A percentile compares a stretch with the other conserved stretches of the same genome.
Conservation (phyloP, 768 basidiomycete genomes). For the Hericium coralloides region DNA sequence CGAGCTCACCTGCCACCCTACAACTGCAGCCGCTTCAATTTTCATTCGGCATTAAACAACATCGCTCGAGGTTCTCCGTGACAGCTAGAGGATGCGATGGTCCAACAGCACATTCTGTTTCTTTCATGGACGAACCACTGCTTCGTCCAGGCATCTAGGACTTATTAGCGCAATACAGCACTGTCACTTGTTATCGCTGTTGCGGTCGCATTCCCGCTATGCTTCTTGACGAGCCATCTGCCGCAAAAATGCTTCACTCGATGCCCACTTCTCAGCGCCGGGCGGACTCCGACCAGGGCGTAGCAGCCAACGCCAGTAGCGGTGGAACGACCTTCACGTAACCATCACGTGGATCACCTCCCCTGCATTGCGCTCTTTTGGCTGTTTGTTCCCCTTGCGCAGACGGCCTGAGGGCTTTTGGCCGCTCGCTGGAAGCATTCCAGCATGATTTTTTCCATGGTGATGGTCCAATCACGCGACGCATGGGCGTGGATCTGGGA, state of each 20-base stretch:
- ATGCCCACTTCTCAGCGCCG: too few species aligned
- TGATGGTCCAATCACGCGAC: background rate
- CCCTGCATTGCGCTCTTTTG: background rate
- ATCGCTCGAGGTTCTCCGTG: too few species aligned
- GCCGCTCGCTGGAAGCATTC: background rate
- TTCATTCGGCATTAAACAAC: too few species aligned
- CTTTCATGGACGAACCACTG: too few species aligned
- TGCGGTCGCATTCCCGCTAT: background rate
- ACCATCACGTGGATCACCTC: background rate
- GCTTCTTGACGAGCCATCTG: too few species aligned
- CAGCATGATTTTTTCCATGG: background rate
- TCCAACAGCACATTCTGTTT: too few species aligned
- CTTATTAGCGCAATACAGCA: background rate
- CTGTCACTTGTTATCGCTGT: background rate
- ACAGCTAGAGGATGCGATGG: too few species aligned
- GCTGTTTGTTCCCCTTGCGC: background rate
- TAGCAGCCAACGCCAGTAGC: background rate
- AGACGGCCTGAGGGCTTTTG: background rate
- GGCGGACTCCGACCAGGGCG: background rate
- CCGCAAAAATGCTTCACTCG: too few species aligned
- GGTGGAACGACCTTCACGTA: background rate
- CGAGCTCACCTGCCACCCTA: too few species aligned
- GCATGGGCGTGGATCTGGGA: background rate
- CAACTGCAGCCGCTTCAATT: too few species aligned
- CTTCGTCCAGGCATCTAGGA: too few species aligned